Percentiles rank a stretch among this genome's conserved stretches.
Evolutionary conservation across 2,329 filamentous ascomycete species (phyloP).

Genomic region (Xylariaceae sp.): DNA sequence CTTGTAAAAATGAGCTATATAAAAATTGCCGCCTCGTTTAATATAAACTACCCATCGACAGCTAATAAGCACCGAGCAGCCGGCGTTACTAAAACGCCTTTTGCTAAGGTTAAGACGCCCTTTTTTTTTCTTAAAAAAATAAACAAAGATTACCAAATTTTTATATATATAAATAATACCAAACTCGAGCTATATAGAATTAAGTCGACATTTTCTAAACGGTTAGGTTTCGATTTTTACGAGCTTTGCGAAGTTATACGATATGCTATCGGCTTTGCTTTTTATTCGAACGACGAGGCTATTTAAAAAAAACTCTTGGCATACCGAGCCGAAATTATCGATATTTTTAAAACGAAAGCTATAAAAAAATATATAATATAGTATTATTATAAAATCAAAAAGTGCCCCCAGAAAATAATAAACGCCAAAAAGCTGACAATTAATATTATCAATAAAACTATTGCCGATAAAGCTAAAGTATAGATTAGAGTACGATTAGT

Average conservation of each 20-base stretch:
- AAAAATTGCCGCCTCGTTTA: no score
- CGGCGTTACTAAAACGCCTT: no score
- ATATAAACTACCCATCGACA: no score
- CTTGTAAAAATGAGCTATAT: no score
- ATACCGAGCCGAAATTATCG: neutral
- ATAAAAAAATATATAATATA: neutral
- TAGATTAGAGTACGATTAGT: no score
- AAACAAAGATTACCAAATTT: neutral
- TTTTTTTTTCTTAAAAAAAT: conserved; percentile 4
- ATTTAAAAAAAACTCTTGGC: neutral
- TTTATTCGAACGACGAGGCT: neutral
- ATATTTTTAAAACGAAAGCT: neutral
- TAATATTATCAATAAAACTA: no score
- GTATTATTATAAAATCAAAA: no score
- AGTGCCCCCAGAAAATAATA: no score
- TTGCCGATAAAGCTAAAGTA: no score
- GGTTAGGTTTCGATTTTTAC: neutral
- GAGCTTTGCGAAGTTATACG: neutral
- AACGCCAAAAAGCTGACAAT: no score
- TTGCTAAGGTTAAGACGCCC: no score
- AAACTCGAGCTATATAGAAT: neutral
- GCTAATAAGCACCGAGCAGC: no score
- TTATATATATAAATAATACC: neutral
- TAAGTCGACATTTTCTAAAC: neutral
- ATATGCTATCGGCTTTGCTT: neutral